Percentiles rank a stretch among this genome's conserved stretches.
Conservation (phyloP, 371 early-diverging fungal species). For the Lichtheimia ornata region DNA sequence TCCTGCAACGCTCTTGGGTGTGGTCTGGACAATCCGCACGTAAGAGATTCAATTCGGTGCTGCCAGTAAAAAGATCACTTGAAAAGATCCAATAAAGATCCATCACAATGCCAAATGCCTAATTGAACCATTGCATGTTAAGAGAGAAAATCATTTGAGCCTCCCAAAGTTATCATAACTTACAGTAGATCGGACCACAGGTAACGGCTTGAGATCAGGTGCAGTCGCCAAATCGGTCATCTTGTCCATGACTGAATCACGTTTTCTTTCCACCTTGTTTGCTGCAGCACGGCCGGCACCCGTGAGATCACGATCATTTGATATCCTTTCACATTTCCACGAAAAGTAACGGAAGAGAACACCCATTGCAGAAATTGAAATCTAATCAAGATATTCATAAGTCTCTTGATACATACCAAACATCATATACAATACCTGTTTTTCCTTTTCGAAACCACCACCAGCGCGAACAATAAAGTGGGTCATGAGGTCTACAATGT, state of each 20-base stretch:
- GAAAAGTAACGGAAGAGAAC: constrained; percentile 44
- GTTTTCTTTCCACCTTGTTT: constrained; percentile 27
- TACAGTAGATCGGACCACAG: constrained; percentile 24
- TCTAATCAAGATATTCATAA: constrained; percentile 9
- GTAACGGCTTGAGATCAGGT: constrained; percentile 24
- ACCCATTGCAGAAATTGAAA: constrained; percentile 31
- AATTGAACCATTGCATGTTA: background rate
- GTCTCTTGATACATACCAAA: background rate
- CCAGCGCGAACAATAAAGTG: constrained; percentile 36
- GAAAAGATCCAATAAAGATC: constrained; percentile 63
- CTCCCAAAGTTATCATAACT: background rate
- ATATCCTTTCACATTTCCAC: constrained; percentile 39
- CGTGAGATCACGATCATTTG: constrained; percentile 14
- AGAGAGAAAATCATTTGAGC: background rate
- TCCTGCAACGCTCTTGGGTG: constrained; percentile 33
- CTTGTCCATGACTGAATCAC: constrained; percentile 37
- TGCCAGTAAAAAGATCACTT: constrained; percentile 45
- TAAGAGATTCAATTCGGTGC: constrained; percentile 29
- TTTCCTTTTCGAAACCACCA: constrained; percentile 33
- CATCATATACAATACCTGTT: constrained; percentile 22
- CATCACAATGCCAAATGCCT: constrained; percentile 52
- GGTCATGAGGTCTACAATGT: constrained; percentile 27
- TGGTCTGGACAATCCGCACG: constrained; percentile 37
- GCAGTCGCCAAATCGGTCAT: constrained; percentile 21
- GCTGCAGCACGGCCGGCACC: constrained; percentile 13